These are phyloP conservation scores for Mycena rebaudengoi DNA, from an alignment of 768 basidiomycete genomes.

Conservation along the genomic window DNA sequence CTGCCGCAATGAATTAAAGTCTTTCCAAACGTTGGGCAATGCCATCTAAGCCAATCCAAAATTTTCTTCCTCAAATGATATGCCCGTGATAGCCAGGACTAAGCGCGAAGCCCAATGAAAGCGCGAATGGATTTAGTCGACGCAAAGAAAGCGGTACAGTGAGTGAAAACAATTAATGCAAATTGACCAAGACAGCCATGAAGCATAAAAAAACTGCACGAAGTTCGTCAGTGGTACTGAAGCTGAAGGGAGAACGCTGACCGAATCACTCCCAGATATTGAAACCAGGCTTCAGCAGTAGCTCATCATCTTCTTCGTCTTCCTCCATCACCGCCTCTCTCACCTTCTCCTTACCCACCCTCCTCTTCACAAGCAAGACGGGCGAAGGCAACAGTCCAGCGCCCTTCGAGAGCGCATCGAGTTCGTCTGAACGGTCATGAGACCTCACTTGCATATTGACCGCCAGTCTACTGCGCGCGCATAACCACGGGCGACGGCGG, in stretches of 20 bases:
- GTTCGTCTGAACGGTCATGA: constrained; percentile 15
- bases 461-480: constrained; percentile 31
- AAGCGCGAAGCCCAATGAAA: too few relatives aligned
- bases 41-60: too few relatives aligned
- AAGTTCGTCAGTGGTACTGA: not conserved
- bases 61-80: too few relatives aligned
- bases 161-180: too few relatives aligned
- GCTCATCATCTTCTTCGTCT: constrained; percentile 33
- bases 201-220: not conserved
- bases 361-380: not conserved
- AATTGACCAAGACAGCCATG: too few relatives aligned
- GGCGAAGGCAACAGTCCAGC: constrained; percentile 19
- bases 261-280: constrained; percentile 21
- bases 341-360: not conserved
- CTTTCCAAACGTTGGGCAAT: too few relatives aligned
- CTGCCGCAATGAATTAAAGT: too few relatives aligned
- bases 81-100: too few relatives aligned
- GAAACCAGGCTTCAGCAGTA: constrained; percentile 31
- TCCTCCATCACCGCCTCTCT: constrained; percentile 12
- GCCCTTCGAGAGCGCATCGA: constrained; percentile 18
- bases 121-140: too few relatives aligned
- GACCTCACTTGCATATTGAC: constrained; percentile 6
- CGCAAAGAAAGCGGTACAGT: too few relatives aligned
- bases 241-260: not conserved
- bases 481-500: constrained; percentile 41